Evolutionary conservation across 441 rosid species (phyloP).

Genomic region (Syzygium malaccense): DNA sequence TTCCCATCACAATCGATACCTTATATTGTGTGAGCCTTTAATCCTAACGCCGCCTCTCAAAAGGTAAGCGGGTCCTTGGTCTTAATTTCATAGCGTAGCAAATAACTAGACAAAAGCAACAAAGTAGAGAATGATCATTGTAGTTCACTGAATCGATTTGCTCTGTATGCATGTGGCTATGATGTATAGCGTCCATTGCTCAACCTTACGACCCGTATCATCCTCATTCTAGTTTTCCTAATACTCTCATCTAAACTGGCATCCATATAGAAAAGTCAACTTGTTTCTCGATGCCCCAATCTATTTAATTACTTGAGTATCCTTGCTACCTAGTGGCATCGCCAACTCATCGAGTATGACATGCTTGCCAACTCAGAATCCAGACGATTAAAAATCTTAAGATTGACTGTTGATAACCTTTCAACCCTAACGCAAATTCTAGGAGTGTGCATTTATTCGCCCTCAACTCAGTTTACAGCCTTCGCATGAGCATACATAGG

Average conservation of each 20-base stretch:
- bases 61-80: background rate
- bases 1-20: background rate
- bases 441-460: background rate
- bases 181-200: background rate
- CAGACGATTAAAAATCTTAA: background rate
- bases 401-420: background rate
- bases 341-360: background rate
- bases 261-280: background rate
- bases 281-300: background rate
- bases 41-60: background rate
- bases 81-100: background rate
- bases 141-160: background rate
- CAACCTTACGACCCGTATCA: background rate
- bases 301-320: background rate
- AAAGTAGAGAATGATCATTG: background rate
- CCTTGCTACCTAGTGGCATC: background rate
- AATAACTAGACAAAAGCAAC: background rate
- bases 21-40: background rate
- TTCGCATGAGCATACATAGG: background rate
- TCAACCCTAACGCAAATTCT: background rate
- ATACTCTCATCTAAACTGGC: background rate
- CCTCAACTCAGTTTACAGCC: background rate
- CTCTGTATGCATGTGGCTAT: background rate
- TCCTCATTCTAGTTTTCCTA: background rate
- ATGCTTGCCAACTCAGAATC: background rate